Evolutionary conservation across 371 early-diverging fungal genomes (phyloP), one percentile per base, ranked within the genome.

Genomic region (Zychaea mexicana): DNA sequence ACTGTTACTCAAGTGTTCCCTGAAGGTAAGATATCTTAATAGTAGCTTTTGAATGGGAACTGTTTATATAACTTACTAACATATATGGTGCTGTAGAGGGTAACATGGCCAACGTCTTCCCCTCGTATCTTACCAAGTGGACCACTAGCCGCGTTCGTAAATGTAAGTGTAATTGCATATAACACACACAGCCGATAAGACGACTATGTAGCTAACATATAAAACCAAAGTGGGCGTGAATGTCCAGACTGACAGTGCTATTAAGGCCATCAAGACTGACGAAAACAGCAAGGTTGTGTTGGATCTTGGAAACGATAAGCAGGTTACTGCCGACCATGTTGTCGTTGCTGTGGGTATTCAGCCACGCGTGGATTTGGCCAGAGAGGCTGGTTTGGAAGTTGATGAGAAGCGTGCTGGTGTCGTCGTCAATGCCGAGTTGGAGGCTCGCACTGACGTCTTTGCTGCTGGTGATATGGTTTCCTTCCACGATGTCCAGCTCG

Each of bases 391-490:
- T 24, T 73, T 92, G 54, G 91, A 91, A 68, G 75, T 91, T 61
- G 92, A 92, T 63, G 78, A 83, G 31, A 71, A 69, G 62, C 79
- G 85, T 32, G 85, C 88, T 54, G 91, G 92, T 55, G 89, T 92
- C 33, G 79, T 88, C 27, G 90, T 89, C 39, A 90, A 92, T 71
- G 89, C 89, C 22, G 91, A 92, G 64, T 76, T 92, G n/a, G 88
- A 90, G 67, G 88, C 89, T 4, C 84, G 90, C 53, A 74, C 71
- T 27, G 87, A 90, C 66, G 90, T 92, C 21, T 92, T 82, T 75
- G 88, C 81, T 61, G 92, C 92, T 47, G 92, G 92, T 61, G 92
- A 92, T 66, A 87, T 87, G 73, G 83, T 85, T 10, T 86, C 86
- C 2, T 92, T 83, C 84, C 88, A 91, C 66, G 92, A 92, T 68